Base-by-base conservation (phyloP, 2,329 filamentous ascomycete genomes). In the Arthrocladium fulminans region DNA sequence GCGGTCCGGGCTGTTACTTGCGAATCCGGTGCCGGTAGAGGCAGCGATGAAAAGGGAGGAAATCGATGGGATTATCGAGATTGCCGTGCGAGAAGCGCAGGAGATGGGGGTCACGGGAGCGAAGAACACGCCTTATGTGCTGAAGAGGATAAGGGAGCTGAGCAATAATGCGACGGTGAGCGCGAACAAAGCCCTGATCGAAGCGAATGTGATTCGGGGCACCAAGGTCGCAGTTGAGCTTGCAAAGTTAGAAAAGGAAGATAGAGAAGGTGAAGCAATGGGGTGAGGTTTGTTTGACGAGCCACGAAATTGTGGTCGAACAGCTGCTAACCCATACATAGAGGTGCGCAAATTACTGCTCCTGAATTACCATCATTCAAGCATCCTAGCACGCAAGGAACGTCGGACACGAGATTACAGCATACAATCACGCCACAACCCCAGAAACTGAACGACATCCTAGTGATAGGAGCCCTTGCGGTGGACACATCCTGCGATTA, bases 401-500 rank as follows among this genome's bases (percentile, higher is more conserved):
- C 29, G 24, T 19, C 30, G 27, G n/a, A 23, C n/a, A 24, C 52
- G 8, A 23, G 15, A 42, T 3, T n/a, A 42, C 22, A n/a, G 13
- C 20, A 7, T 42, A 13, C 15, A 6, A 10, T 15, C 17, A 19
- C 10, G 7, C 29, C 38, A 8, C 45, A 52, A 37, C n/a, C 47
- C 40, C 22, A 57, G 23, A 51, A 60, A 23, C 64, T 63, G 53
- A 71, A 74, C 45, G 81, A 89, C 55, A 75, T 96, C n/a, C 69
- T 96, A 23, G 87, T 96, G 37, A 86, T 88, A 45, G 90, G 68
- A n/a, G 88, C 88, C 10, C 77, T 97, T 24, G 90, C 90, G 13
- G 74, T 95, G 53, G 90, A 97, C 65, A 73, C 92, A 29, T 84
- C 83, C 55, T 96, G 90, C 70, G 85, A 96, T 63, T 92, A 83